Percentiles rank a stretch among this genome's conserved stretches.
phyloP scores from a whole-genome alignment of 2,329 filamentous ascomycete genomes.

The Sporothrix inflata region DNA sequence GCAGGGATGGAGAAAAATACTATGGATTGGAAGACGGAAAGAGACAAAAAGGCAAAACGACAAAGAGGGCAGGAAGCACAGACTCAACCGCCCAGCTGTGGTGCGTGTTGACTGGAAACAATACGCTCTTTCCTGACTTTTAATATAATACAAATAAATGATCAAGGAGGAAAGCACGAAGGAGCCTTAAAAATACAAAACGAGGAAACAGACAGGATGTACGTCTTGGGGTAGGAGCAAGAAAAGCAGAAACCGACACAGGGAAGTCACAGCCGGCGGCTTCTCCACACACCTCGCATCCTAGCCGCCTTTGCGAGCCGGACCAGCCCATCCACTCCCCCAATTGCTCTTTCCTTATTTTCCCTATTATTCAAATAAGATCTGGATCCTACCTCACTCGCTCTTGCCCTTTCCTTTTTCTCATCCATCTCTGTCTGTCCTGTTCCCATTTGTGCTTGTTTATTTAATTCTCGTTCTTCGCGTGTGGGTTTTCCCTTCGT shows the following conservation, averaged over 20 bases:
- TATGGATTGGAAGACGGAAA: background rate
- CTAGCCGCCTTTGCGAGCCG: constrained; percentile 18
- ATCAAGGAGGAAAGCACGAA: background rate
- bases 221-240: background rate
- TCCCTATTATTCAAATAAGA: constrained; percentile 23
- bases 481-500: background rate
- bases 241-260: background rate
- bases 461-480: background rate
- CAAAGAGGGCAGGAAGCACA: constrained; percentile 14
- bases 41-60: background rate
- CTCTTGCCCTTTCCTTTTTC: constrained; percentile 14
- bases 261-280: constrained; percentile 3
- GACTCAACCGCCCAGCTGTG: background rate
- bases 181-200: background rate
- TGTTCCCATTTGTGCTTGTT: background rate
- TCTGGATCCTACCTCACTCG: constrained; percentile 24
- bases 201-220: background rate
- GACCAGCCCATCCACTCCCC: constrained; percentile 19
- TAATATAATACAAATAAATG: background rate
- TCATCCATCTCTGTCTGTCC: background rate
- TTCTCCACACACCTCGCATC: constrained; percentile 19
- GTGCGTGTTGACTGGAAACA: background rate
- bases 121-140: background rate
- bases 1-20: background rate
- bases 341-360: constrained; percentile 18